Conservation (phyloP, 2,329 filamentous ascomycete species). For the Fusarium cicatricum region DNA sequence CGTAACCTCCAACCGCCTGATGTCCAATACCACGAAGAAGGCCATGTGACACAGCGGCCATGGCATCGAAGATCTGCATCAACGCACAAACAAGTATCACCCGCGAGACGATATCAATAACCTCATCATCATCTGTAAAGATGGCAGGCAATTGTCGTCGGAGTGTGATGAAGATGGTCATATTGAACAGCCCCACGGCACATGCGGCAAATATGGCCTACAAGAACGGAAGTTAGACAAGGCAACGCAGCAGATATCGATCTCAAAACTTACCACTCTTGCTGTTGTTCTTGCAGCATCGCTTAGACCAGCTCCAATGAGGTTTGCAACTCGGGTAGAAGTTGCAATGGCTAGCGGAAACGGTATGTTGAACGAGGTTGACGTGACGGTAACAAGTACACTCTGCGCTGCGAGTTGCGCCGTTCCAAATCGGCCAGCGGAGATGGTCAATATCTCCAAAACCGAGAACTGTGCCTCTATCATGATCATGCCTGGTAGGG, state of each 20-base stretch:
- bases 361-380: conserved; percentile 85
- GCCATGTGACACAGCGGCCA: conserved; percentile 81
- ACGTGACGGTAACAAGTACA: conserved; percentile 77
- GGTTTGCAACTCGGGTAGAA: conserved; percentile 85
- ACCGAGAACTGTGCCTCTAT: conserved; percentile 89
- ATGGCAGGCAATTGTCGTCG: conserved; percentile 75
- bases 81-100: conserved; percentile 81
- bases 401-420: conserved; percentile 85
- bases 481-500: conserved; percentile 88
- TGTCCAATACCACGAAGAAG: conserved; percentile 83
- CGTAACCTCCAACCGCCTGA: conserved; percentile 86
- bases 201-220: conserved; percentile 67
- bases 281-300: conserved; percentile 79
- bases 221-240: background rate
- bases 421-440: conserved; percentile 77
- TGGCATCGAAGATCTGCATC: conserved; percentile 88
- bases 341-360: conserved; percentile 90
- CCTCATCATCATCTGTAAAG: conserved; percentile 74
- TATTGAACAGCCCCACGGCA: conserved; percentile 77
- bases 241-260: background rate
- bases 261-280: conserved; percentile 64
- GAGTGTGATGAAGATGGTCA: conserved; percentile 71
- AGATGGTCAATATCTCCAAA: conserved; percentile 86
- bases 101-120: conserved; percentile 69
- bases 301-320: conserved; percentile 84